Base-by-base conservation (phyloP, 2,329 filamentous ascomycete species). In the Beauveria rudraprayagi region DNA sequence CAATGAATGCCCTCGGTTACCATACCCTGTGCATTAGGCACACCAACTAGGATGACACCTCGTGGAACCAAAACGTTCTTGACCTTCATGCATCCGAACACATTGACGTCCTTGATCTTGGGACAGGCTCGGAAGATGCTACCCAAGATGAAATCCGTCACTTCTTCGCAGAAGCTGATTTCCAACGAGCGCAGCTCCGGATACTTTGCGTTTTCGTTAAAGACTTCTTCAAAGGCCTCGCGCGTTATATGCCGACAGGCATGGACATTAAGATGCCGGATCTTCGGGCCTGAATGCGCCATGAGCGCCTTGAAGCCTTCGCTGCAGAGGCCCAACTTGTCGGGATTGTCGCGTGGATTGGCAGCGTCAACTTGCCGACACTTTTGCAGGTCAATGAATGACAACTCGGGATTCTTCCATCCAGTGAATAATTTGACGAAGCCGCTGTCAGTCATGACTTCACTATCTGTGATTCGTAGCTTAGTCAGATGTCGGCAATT, bases 181-280 rank as follows among this genome's bases (percentile, higher is more conserved):
- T 96, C 91, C 48, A 96, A 77, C 61, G 88, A 83, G 63, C 78
- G 77, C 40, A 97, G 78, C 11, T 84, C 78, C 0, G 88, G 85
- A 66, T 95, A 97, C 1, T 59, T 64, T 50, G 80, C 83, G 26
- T 79, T 79, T 9, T 76, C 73, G 6, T 77, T 75, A 68, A 97
- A 97, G 0, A 89, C 87, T 10, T 87, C 81, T 64, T 90, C 85
- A 62, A 96, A 92, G 0, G 90, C 85, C 17, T 82, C 76, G 40
- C 82, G 79, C 1, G 84, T 82, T 64, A 97, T 92, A 71, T 96
- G 89, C 3, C 93, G 87, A 70, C 91, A 96, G 0, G 88, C 90
- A 16, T 90, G 84, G n/a, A 97, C 78, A 69, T 95, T 90, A 40
- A 97, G 77, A 46, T 82, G 77, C 62, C 80, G 79, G 2, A 97